phyloP scores from a whole-genome alignment of 768 basidiomycete species.

The Boletus sp. region DNA sequence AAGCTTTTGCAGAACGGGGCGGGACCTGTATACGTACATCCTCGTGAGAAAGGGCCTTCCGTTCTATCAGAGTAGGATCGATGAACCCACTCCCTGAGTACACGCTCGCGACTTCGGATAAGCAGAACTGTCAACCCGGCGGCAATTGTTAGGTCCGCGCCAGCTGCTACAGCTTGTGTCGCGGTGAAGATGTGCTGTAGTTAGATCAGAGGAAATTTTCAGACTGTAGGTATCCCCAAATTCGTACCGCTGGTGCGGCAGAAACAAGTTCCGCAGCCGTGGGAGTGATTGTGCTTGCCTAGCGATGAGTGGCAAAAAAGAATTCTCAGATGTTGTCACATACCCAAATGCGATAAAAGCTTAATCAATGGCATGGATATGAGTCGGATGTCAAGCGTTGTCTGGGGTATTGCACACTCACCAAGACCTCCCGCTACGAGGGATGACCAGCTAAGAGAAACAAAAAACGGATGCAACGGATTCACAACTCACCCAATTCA shows the following conservation, averaged over 20 bases:
- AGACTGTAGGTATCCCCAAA: too few relatives aligned
- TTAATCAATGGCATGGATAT: neutral
- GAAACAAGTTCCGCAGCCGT: neutral
- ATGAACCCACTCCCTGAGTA: neutral
- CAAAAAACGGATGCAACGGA: too few relatives aligned
- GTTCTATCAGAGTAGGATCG: neutral
- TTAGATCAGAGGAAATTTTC: too few relatives aligned
- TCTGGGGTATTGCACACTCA: neutral
- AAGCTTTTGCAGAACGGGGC: slow-evolving; percentile 3
- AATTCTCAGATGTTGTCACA: neutral
- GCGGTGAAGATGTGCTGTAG: too few relatives aligned
- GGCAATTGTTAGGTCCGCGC: too few relatives aligned
- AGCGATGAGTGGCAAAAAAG: neutral
- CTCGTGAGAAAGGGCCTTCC: neutral
- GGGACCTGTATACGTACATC: neutral
- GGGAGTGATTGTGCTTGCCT: neutral
- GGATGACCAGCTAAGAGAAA: neutral
- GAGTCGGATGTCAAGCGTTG: neutral
- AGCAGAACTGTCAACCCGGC: too few relatives aligned
- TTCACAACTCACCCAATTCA: too few relatives aligned
- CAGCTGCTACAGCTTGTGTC: too few relatives aligned
- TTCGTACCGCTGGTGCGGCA: neutral
- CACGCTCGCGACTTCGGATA: neutral
- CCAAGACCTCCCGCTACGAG: slow-evolving; percentile 1
- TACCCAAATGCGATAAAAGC: slow-evolving; percentile 4